Evolutionary conservation across 2,329 filamentous ascomycete species (phyloP).

Genomic region (Fragosphaeria purpurea): DNA sequence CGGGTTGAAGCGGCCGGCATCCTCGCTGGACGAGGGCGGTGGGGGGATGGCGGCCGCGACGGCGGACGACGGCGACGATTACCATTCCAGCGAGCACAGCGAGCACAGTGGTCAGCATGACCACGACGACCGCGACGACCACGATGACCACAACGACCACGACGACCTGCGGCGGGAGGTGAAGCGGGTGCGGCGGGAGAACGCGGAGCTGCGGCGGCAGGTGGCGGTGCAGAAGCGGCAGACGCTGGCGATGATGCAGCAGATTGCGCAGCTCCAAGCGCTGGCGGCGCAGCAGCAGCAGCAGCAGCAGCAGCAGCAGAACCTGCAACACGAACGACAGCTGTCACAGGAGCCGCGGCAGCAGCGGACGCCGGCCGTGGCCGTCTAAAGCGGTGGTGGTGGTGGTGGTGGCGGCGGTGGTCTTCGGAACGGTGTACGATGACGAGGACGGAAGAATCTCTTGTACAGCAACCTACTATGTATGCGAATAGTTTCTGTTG

Average conservation of each 20-base stretch:
- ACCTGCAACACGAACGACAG: neutral
- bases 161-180: conserved; percentile 52
- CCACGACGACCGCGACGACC: conserved; percentile 17
- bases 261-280: conserved; percentile 37
- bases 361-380: neutral
- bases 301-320: conserved; percentile 3
- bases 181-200: conserved; percentile 56
- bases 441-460: too few relatives aligned
- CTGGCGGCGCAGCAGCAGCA: conserved; percentile 19
- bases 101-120: conserved; percentile 37
- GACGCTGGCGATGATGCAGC: conserved; percentile 37
- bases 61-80: conserved; percentile 6
- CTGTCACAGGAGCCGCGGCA: neutral
- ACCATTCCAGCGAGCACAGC: conserved; percentile 21
- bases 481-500: too few relatives aligned
- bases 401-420: too few relatives aligned
- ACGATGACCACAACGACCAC: conserved; percentile 24
- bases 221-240: conserved; percentile 39
- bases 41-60: neutral
- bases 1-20: conserved; percentile 6
- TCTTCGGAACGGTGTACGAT: too few relatives aligned
- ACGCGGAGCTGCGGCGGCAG: conserved; percentile 45
- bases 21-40: conserved; percentile 4
- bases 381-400: too few relatives aligned
- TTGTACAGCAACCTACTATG: too few relatives aligned